phyloP scores from a whole-genome alignment of 495 filamentous ascomycete genomes.

The Lasiosphaeria ovina region DNA sequence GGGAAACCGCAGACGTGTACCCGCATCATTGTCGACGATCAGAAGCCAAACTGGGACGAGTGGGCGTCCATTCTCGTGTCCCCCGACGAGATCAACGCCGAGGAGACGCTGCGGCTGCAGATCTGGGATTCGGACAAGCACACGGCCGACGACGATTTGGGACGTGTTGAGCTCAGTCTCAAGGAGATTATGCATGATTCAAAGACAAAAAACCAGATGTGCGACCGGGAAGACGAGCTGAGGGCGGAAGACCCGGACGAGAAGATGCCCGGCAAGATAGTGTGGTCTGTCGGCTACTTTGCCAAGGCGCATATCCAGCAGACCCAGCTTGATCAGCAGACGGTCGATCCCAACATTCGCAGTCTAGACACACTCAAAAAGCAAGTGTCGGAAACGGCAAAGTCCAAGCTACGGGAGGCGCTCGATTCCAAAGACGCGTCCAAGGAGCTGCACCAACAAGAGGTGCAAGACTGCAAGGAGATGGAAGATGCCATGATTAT shows the following conservation, averaged over 20 bases:
- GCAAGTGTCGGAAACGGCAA: slow-evolving; percentile 48
- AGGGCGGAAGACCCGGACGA: slow-evolving; percentile 58
- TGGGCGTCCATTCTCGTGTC: slow-evolving; percentile 62
- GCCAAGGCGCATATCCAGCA: slow-evolving; percentile 58
- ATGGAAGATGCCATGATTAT: slow-evolving; percentile 54
- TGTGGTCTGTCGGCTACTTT: slow-evolving; percentile 71
- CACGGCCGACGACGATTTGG: slow-evolving; percentile 71
- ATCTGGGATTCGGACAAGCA: slow-evolving; percentile 70
- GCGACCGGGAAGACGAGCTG: slow-evolving; percentile 58
- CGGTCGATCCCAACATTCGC: slow-evolving; percentile 48
- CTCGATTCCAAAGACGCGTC: slow-evolving; percentile 42
- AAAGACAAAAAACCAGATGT: slow-evolving; percentile 53
- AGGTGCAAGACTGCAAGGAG: slow-evolving; percentile 58
- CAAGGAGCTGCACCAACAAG: slow-evolving; percentile 59
- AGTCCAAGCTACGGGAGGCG: slow-evolving; percentile 62
- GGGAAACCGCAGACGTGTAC: slow-evolving; percentile 64
- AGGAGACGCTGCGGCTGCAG: slow-evolving; percentile 64
- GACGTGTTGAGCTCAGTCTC: slow-evolving; percentile 63
- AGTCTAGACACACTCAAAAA: slow-evolving; percentile 52
- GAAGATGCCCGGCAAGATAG: slow-evolving; percentile 64
- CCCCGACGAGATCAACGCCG: slow-evolving; percentile 67
- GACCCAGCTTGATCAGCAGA: slow-evolving; percentile 54
- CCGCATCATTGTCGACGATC: slow-evolving; percentile 59
- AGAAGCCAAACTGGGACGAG: slow-evolving; percentile 68
- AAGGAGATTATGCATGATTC: slow-evolving; percentile 59